phyloP scores from a whole-genome alignment of 208 protist species.

The Acanthamoeba lenticulata region DNA sequence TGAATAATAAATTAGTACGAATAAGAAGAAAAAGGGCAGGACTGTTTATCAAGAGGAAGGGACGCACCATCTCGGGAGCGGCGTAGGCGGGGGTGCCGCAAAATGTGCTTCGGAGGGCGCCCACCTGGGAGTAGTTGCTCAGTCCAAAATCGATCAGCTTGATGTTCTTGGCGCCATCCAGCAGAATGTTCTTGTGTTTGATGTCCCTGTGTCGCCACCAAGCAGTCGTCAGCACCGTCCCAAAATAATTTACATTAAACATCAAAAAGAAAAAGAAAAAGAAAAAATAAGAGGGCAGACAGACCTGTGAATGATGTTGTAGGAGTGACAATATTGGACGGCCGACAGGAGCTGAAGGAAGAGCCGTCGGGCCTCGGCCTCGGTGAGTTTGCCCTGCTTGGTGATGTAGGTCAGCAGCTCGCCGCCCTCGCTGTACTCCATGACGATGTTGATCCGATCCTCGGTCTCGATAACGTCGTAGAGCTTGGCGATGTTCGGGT shows the following conservation, averaged over 20 bases:
- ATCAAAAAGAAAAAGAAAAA: neutral
- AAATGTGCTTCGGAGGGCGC: slow-evolving; percentile 85
- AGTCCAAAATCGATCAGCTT: slow-evolving; percentile 63
- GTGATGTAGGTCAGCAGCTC: slow-evolving; percentile 94
- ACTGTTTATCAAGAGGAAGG: neutral
- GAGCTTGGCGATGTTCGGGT: slow-evolving; percentile 82
- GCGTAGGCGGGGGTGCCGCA: slow-evolving; percentile 96
- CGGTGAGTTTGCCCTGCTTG: slow-evolving; percentile 86
- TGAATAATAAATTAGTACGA: neutral
- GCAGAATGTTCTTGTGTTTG: slow-evolving; percentile 86
- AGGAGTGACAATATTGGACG: slow-evolving; percentile 91
- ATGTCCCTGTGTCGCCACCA: slow-evolving; percentile 63
- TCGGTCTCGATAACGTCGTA: slow-evolving; percentile 79
- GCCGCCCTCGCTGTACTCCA: slow-evolving; percentile 83
- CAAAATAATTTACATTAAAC: no score
- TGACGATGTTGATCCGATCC: slow-evolving; percentile 57
- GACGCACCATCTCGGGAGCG: slow-evolving; percentile 90
- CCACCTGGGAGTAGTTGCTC: slow-evolving; percentile 33
- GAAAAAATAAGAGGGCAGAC: neutral
- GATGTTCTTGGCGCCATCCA: slow-evolving; percentile 83
- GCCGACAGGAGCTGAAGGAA: slow-evolving; percentile 95
- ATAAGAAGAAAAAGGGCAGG: neutral
- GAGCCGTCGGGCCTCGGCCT: slow-evolving; percentile 86
- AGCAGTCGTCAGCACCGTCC: no score
- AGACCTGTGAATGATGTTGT: slow-evolving; percentile 88